Percentiles rank a stretch among this genome's conserved stretches.
Evolutionary conservation across 441 rosid genomes (phyloP).

Genomic region (Daphne laureola): DNA sequence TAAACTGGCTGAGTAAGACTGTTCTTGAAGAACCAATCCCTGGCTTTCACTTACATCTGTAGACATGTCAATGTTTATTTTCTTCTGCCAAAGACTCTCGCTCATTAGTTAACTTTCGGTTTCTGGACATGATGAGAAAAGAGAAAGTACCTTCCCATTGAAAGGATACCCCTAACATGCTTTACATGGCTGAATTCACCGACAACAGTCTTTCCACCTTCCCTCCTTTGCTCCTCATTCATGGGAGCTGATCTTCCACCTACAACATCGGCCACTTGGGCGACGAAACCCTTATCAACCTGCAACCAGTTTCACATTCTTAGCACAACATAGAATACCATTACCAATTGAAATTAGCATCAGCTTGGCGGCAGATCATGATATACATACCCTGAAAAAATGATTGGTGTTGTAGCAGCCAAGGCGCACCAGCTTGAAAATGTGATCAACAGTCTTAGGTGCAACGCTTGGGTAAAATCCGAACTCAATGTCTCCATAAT

Average conservation of each 20-base stretch:
- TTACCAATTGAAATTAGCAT: neutral
- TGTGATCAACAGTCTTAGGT: slow-evolving; percentile 77
- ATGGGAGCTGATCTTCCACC: slow-evolving; percentile 70
- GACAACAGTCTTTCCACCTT: slow-evolving; percentile 57
- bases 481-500: slow-evolving; percentile 85
- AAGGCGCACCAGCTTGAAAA: slow-evolving; percentile 84
- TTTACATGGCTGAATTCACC: slow-evolving; percentile 88
- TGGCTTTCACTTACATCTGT: too few relatives aligned
- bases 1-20: too few relatives aligned
- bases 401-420: slow-evolving; percentile 89
- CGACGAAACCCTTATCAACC: slow-evolving; percentile 93
- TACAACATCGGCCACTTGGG: slow-evolving; percentile 91
- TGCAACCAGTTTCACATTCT: slow-evolving; percentile 18
- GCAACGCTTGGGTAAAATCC: slow-evolving; percentile 82
- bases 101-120: too few relatives aligned
- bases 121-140: too few relatives aligned
- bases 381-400: slow-evolving; percentile 66
- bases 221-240: slow-evolving; percentile 71
- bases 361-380: neutral
- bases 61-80: too few relatives aligned
- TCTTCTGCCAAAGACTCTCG: too few relatives aligned
- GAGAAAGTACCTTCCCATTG: slow-evolving; percentile 75
- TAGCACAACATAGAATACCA: neutral
- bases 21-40: too few relatives aligned
- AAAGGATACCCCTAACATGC: slow-evolving; percentile 87